phyloP scores from a whole-genome alignment of 1,284 basidiomycete species.

The Marasmius tenuissimus region DNA sequence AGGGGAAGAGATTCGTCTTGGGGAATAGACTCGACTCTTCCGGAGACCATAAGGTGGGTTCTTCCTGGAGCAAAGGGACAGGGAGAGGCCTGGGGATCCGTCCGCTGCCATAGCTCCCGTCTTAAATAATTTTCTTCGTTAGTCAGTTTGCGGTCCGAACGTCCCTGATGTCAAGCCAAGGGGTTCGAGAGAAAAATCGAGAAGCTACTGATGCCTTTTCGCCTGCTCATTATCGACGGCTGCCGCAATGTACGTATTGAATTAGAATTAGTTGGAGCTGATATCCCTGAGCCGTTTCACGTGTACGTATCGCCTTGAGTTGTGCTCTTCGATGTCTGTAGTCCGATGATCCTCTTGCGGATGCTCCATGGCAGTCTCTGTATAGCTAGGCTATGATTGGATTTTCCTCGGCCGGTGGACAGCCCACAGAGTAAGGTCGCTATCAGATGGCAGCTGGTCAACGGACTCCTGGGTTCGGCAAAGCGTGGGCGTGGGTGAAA shows the following conservation, averaged over 20 bases:
- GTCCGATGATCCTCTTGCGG: too few relatives aligned
- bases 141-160: background rate
- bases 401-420: background rate
- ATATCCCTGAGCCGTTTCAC: background rate
- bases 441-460: too few relatives aligned
- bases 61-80: background rate
- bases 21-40: conserved; percentile 1
- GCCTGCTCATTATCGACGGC: background rate
- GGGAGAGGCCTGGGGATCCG: background rate
- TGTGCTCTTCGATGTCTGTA: background rate
- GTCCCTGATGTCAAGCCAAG: background rate
- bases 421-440: too few relatives aligned
- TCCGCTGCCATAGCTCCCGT: background rate
- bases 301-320: background rate
- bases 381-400: background rate
- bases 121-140: background rate
- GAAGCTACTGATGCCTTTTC: background rate
- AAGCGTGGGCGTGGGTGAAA: too few relatives aligned
- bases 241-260: too few relatives aligned
- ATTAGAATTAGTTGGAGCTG: background rate
- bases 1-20: conserved; percentile 5
- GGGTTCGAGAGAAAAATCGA: background rate
- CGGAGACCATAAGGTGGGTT: background rate
- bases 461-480: too few relatives aligned
- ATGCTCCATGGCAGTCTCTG: background rate